Percentiles rank a stretch among this genome's conserved stretches.
Conservation (phyloP, 176 grass and related monocot species). For the Tillandsia leiboldiana region DNA sequence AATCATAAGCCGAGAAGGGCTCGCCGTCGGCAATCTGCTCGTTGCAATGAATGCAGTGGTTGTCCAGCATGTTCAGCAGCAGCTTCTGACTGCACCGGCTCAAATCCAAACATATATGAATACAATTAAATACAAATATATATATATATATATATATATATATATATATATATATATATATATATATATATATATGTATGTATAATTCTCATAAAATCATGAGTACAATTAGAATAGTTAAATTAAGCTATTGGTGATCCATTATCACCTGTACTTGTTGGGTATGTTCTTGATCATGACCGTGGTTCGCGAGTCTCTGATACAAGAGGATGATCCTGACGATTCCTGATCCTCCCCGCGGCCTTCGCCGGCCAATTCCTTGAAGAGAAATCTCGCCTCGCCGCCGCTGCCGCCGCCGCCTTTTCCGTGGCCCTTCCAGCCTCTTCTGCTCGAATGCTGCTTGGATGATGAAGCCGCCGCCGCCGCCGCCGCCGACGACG, state of each 20-base stretch:
- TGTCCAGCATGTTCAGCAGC: slow-evolving; percentile 89
- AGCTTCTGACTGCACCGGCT: slow-evolving; percentile 68
- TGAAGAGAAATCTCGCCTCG: slow-evolving; percentile 72
- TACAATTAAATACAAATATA: neutral
- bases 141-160: neutral
- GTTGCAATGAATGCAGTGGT: slow-evolving; percentile 90
- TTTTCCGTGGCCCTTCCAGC: slow-evolving; percentile 9
- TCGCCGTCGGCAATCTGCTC: slow-evolving; percentile 43
- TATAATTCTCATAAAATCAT: neutral
- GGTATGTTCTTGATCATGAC: slow-evolving; percentile 99
- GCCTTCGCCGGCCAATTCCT: slow-evolving; percentile 25
- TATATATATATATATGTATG: neutral
- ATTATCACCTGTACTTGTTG: slow-evolving; percentile 91
- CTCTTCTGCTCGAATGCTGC: slow-evolving; percentile 27
- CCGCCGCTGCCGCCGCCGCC: slow-evolving; percentile 35
- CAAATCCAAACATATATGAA: slow-evolving; percentile 16
- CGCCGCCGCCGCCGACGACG: neutral
- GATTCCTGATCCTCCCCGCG: slow-evolving; percentile 5
- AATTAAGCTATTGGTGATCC: neutral
- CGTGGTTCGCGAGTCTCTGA: slow-evolving; percentile 71
- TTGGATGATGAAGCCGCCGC: slow-evolving; percentile 4
- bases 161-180: neutral
- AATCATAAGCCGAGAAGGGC: slow-evolving; percentile 86
- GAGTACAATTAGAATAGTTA: neutral
- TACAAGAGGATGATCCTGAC: neutral